Evolutionary conservation across 768 basidiomycete species (phyloP).

Genomic region (Tremella fuciformis): DNA sequence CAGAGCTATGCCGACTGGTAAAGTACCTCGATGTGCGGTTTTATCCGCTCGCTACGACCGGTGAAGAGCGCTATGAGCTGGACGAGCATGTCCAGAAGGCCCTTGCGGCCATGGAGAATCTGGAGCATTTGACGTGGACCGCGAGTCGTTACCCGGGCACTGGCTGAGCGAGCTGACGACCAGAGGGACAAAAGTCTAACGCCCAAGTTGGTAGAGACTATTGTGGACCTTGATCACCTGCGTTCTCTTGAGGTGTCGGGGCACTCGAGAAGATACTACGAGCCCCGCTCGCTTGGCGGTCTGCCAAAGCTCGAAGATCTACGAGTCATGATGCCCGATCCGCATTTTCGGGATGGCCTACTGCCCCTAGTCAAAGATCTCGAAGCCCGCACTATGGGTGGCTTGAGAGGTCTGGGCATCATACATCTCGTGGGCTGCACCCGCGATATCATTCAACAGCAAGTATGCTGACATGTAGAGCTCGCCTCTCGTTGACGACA

Average conservation of each 20-base stretch:
- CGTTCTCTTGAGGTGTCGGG: conserved; percentile 38
- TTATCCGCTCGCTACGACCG: conserved; percentile 33
- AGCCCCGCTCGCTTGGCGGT: conserved; percentile 25
- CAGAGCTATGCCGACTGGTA: conserved; percentile 33
- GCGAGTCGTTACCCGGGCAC: conserved; percentile 14
- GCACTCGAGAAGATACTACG: conserved; percentile 40
- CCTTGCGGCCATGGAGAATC: conserved; percentile 29
- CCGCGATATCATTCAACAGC: not conserved
- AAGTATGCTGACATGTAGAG: conserved; percentile 18
- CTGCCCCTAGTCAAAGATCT: conserved; percentile 16
- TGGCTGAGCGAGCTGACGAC: not conserved
- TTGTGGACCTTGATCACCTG: conserved; percentile 24
- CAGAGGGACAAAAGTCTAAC: conserved; percentile 40
- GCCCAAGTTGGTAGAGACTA: conserved; percentile 25
- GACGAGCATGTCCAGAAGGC: conserved; percentile 37
- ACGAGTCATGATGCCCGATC: conserved; percentile 46
- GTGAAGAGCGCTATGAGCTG: conserved; percentile 31
- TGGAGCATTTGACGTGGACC: conserved; percentile 39
- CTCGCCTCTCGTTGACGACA: conserved; percentile 40
- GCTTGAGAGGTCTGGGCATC: conserved; percentile 32
- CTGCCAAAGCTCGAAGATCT: conserved; percentile 32
- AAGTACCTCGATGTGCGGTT: conserved; percentile 39
- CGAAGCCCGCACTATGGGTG: conserved; percentile 19
- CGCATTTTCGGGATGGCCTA: conserved; percentile 21
- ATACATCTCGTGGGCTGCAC: conserved; percentile 30